Conservation (phyloP, 306 rosid species). For the Carpinus viminea region DNA sequence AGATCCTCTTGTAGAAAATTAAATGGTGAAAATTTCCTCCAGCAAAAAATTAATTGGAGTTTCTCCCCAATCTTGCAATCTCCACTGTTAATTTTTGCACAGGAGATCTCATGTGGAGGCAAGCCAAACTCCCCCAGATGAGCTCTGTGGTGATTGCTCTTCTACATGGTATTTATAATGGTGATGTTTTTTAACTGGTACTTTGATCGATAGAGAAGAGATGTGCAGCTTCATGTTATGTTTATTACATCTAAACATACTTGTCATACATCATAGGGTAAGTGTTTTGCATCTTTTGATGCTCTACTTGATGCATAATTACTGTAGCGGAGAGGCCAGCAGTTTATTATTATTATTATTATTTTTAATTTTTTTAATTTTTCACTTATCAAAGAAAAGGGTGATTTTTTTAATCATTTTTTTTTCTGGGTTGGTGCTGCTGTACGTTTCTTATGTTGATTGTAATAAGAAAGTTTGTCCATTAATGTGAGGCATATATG, state of each 20-base stretch:
- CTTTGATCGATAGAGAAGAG: neutral
- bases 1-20: too few species aligned
- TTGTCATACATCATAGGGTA: neutral
- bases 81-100: too few species aligned
- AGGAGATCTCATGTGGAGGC: too few species aligned
- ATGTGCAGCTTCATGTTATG: neutral
- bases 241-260: neutral
- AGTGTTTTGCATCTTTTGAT: neutral
- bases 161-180: neutral
- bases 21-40: too few species aligned
- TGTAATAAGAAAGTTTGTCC: neutral
- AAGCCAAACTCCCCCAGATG: neutral
- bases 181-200: neutral
- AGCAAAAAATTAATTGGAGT: too few species aligned
- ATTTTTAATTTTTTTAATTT: too few species aligned
- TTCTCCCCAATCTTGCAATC: too few species aligned
- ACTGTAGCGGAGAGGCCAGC: neutral
- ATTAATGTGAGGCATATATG: neutral
- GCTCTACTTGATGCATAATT: neutral
- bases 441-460: neutral
- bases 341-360: too few species aligned
- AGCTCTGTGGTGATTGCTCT: constrained; percentile 24
- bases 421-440: neutral
- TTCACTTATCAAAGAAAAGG: neutral
- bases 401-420: neutral